Percentiles rank a stretch among this genome's conserved stretches.
These are phyloP conservation scores for Yamadazyma akitaensis DNA, from an alignment of 805 yeast species.

Conservation along the genomic window DNA sequence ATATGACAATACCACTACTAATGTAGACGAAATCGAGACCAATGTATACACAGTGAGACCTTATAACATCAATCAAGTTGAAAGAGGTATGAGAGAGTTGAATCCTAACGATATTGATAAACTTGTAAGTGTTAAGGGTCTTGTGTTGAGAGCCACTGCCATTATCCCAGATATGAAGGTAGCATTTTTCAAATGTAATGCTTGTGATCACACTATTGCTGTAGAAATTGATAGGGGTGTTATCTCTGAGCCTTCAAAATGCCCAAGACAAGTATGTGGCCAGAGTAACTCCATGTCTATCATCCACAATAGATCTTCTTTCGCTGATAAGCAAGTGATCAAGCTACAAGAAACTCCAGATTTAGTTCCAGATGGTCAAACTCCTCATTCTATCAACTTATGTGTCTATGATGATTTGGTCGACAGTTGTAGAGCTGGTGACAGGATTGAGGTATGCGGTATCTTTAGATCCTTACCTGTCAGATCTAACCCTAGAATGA, in stretches of 20 bases:
- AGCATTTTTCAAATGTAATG: constrained; percentile 92
- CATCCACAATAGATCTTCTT: constrained; percentile 86
- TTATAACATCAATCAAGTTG: constrained; percentile 64
- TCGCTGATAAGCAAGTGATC: constrained; percentile 93
- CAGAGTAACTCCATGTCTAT: constrained; percentile 84
- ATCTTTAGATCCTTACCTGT: constrained; percentile 92
- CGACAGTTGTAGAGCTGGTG: constrained; percentile 94
- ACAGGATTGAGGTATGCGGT: constrained; percentile 92
- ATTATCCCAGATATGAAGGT: constrained; percentile 97
- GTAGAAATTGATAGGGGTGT: constrained; percentile 94
- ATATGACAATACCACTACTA: constrained; percentile 21
- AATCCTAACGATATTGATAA: constrained; percentile 95
- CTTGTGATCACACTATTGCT: constrained; percentile 88
- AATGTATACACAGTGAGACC: constrained; percentile 87
- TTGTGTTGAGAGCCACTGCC: constrained; percentile 83
- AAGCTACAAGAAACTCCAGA: constrained; percentile 96
- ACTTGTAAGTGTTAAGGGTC: constrained; percentile 84
- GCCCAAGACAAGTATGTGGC: constrained; percentile 87
- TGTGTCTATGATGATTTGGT: constrained; percentile 96
- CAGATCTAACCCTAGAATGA: constrained; percentile 77
- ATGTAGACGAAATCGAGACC: constrained; percentile 71
- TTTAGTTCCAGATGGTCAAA: constrained; percentile 95
- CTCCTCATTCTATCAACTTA: constrained; percentile 92
- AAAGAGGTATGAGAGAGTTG: constrained; percentile 83
- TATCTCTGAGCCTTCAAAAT: constrained; percentile 86